A percentile compares a stretch with the other conserved stretches of the same genome.
Evolutionary conservation across 2,329 filamentous ascomycete genomes (phyloP).

Genomic region (Knufia petricola): DNA sequence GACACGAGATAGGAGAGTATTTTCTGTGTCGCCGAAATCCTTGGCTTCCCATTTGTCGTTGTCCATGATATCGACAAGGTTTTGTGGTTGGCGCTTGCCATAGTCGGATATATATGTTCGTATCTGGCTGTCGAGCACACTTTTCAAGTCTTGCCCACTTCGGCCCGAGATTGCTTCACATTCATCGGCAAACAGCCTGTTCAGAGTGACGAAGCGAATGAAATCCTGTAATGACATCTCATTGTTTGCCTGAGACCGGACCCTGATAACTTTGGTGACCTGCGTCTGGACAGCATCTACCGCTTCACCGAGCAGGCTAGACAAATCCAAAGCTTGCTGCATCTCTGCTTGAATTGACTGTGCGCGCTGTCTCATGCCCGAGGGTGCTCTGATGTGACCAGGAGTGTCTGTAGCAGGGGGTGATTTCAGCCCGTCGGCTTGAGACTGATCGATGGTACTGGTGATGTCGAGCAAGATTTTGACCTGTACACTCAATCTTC

Average conservation of each 20-base stretch:
- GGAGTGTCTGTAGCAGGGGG: slow-evolving; percentile 27
- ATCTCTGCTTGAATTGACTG: slow-evolving; percentile 46
- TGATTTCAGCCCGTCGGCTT: slow-evolving; percentile 35
- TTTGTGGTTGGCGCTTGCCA: slow-evolving; percentile 47
- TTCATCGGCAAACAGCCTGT: slow-evolving; percentile 56
- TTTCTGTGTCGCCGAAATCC: slow-evolving; percentile 49
- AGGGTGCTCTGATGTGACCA: slow-evolving; percentile 11
- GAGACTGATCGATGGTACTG: slow-evolving; percentile 43
- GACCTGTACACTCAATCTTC: slow-evolving; percentile 77
- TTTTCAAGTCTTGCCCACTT: slow-evolving; percentile 50
- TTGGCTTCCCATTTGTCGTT: slow-evolving; percentile 55
- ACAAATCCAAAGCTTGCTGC: slow-evolving; percentile 55
- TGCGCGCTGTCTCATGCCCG: slow-evolving; percentile 9
- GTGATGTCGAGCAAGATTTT: slow-evolving; percentile 94
- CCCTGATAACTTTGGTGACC: slow-evolving; percentile 54
- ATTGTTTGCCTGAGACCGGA: slow-evolving; percentile 51
- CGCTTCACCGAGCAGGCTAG: slow-evolving; percentile 55
- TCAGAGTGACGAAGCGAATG: slow-evolving; percentile 53
- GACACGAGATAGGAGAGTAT: slow-evolving; percentile 43
- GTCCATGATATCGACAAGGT: slow-evolving; percentile 49
- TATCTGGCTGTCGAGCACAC: slow-evolving; percentile 54
- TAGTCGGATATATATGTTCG: slow-evolving; percentile 51
- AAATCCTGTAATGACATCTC: slow-evolving; percentile 48
- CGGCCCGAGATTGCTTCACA: slow-evolving; percentile 57
- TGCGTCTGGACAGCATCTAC: slow-evolving; percentile 57